These are phyloP conservation scores for Kwoniella sp. DNA, from an alignment of 768 basidiomycete genomes.

Conservation along the genomic window DNA sequence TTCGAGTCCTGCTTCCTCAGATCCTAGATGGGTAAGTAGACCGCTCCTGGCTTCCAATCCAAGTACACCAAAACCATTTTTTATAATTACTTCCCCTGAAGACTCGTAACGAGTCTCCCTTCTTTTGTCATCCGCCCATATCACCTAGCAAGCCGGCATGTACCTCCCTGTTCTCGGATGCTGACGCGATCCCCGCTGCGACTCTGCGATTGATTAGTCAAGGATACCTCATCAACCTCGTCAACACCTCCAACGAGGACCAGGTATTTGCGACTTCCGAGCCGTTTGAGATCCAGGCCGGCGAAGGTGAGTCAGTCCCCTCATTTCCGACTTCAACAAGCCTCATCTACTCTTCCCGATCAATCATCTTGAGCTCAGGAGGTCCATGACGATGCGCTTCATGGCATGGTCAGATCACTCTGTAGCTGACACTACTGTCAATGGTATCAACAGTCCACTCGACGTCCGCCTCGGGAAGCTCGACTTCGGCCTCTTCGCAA, in stretches of 20 bases:
- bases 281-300: slow-evolving; percentile 41
- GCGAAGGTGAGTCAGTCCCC: slow-evolving; percentile 35
- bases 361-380: too few species aligned
- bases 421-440: too few species aligned
- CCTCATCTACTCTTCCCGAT: neutral
- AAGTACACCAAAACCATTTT: too few species aligned
- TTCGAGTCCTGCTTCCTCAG: slow-evolving; percentile 38
- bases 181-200: too few species aligned
- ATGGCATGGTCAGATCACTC: neutral
- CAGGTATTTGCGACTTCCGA: slow-evolving; percentile 41
- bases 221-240: slow-evolving; percentile 43
- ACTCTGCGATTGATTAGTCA: slow-evolving; percentile 9
- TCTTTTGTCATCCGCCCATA: neutral
- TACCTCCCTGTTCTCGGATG: too few species aligned
- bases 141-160: too few species aligned
- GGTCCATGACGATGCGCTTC: neutral
- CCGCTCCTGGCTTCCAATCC: too few species aligned
- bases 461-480: neutral
- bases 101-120: too few species aligned
- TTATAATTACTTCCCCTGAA: neutral
- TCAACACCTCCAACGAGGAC: slow-evolving; percentile 41
- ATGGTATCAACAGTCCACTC: too few species aligned
- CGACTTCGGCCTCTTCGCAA: slow-evolving; percentile 3
- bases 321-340: too few species aligned
- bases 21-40: slow-evolving; percentile 29